Conservation (phyloP, 139 green algal species). For the Chlorella sp. region DNA sequence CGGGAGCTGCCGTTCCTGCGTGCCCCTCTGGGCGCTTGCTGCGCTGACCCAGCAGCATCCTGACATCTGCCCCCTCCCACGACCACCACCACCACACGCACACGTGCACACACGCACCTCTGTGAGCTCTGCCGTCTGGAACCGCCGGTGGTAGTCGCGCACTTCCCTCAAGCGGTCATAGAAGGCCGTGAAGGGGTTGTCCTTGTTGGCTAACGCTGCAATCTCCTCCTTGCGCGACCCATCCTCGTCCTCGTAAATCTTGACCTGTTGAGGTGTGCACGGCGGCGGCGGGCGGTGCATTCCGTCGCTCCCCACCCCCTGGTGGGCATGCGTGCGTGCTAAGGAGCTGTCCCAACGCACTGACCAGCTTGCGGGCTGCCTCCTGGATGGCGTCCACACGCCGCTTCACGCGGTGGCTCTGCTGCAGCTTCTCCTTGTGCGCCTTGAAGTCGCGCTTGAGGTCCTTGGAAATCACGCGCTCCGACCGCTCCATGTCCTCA, state of each 20-base stretch:
- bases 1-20: no score
- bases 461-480: conserved; percentile 79
- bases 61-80: neutral
- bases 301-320: no score
- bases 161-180: conserved; percentile 92
- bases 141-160: conserved; percentile 73
- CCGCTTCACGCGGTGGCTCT: conserved; percentile 72
- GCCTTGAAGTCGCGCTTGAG: conserved; percentile 67
- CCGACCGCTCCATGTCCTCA: conserved; percentile 89
- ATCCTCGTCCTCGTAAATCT: conserved; percentile 87
- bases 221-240: conserved; percentile 83
- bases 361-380: conserved; percentile 66
- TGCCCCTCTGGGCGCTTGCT: no score
- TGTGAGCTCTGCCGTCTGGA: conserved; percentile 62
- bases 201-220: conserved; percentile 58
- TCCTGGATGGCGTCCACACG: conserved; percentile 78
- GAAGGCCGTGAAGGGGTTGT: conserved; percentile 67
- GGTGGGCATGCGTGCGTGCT: no score
- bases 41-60: no score
- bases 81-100: no score
- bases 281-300: no score
- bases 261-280: conserved; percentile 35
- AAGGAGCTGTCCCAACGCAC: no score
- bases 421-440: conserved; percentile 70
- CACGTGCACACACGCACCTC: conserved; percentile 31